Conservation (phyloP, 1,284 basidiomycete genomes). For the Ustilago sp. region DNA sequence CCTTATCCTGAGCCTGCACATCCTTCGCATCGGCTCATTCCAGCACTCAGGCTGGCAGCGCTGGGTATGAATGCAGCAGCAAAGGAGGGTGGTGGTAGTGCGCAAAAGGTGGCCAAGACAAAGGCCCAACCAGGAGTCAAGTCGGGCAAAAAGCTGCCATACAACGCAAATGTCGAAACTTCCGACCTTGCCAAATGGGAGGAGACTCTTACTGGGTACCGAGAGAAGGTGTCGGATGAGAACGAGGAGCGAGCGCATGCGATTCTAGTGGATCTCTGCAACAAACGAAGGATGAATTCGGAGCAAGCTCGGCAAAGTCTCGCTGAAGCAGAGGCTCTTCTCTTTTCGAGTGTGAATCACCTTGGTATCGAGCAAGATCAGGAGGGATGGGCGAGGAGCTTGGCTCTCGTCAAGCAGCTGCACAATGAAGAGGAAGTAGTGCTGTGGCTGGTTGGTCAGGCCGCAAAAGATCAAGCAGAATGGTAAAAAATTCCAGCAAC, state of each 20-base stretch:
- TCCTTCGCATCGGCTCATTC: constrained; percentile 61
- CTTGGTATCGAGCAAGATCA: constrained; percentile 4
- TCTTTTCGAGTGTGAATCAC: not conserved
- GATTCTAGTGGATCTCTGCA: constrained; percentile 18
- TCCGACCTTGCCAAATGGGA: constrained; percentile 45
- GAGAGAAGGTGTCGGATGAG: constrained; percentile 34
- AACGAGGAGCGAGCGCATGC: constrained; percentile 43
- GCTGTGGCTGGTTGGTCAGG: constrained; percentile 27
- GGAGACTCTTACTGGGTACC: constrained; percentile 43
- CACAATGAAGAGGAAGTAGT: constrained; percentile 46
- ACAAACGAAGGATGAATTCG: constrained; percentile 1
- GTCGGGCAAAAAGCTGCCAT: constrained; percentile 16
- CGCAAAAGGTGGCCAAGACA: constrained; percentile 29
- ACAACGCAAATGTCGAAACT: not conserved
- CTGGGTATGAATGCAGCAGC: constrained; percentile 20
- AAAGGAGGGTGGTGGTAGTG: not conserved
- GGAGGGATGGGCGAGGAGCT: constrained; percentile 14
- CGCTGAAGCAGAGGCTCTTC: constrained; percentile 2
- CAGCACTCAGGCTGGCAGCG: constrained; percentile 54
- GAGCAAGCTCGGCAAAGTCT: constrained; percentile 5
- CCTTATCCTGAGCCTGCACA: constrained; percentile 59
- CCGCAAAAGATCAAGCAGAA: constrained; percentile 28
- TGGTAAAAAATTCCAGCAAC: constrained; percentile 35
- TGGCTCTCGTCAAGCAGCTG: constrained; percentile 42
- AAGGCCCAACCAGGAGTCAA: constrained; percentile 23